Conservation (phyloP, 495 filamentous ascomycete genomes). For the Schizothecium vesticola region DNA sequence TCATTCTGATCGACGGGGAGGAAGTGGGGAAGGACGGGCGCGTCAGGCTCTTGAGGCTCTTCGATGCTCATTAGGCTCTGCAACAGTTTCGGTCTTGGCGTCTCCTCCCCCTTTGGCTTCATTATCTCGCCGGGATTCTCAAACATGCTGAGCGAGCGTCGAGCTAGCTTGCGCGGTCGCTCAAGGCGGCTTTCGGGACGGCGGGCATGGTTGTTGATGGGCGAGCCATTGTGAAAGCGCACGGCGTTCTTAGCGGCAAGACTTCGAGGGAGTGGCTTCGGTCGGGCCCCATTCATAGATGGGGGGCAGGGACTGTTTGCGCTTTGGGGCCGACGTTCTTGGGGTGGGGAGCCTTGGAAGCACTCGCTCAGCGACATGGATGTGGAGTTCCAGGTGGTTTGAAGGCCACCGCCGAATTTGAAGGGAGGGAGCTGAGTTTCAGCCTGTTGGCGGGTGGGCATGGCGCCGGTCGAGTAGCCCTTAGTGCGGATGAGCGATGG, state of each 20-base stretch:
- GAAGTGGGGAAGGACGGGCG: slow-evolving; percentile 77
- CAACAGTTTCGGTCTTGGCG: slow-evolving; percentile 45
- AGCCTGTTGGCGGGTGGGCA: slow-evolving; percentile 40
- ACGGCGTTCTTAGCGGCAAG: slow-evolving; percentile 43
- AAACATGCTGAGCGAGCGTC: slow-evolving; percentile 95
- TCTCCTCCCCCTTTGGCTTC: slow-evolving; percentile 56
- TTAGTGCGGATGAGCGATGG: slow-evolving; percentile 59
- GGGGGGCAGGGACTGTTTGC: slow-evolving; percentile 50
- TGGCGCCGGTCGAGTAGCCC: slow-evolving; percentile 47
- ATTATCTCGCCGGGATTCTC: slow-evolving; percentile 85
- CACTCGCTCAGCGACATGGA: slow-evolving; percentile 69
- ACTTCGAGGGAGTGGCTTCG: slow-evolving; percentile 55
- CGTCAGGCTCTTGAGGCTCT: slow-evolving; percentile 55
- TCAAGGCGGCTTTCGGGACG: slow-evolving; percentile 65
- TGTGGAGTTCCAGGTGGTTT: slow-evolving; percentile 23
- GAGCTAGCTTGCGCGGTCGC: slow-evolving; percentile 80
- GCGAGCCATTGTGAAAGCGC: slow-evolving; percentile 58
- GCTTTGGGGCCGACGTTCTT: slow-evolving; percentile 55
- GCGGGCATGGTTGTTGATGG: slow-evolving; percentile 60
- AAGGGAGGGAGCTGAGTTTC: slow-evolving; percentile 68
- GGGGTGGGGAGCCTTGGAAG: slow-evolving; percentile 72
- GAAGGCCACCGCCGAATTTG: slow-evolving; percentile 61
- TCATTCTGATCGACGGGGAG: slow-evolving; percentile 74
- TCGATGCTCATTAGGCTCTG: slow-evolving; percentile 75
- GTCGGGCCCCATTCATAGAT: slow-evolving; percentile 17